Percentiles rank a stretch among this genome's conserved stretches.
Evolutionary conservation across 2,329 filamentous ascomycete genomes (phyloP).

Genomic region (Cadophora gregata): DNA sequence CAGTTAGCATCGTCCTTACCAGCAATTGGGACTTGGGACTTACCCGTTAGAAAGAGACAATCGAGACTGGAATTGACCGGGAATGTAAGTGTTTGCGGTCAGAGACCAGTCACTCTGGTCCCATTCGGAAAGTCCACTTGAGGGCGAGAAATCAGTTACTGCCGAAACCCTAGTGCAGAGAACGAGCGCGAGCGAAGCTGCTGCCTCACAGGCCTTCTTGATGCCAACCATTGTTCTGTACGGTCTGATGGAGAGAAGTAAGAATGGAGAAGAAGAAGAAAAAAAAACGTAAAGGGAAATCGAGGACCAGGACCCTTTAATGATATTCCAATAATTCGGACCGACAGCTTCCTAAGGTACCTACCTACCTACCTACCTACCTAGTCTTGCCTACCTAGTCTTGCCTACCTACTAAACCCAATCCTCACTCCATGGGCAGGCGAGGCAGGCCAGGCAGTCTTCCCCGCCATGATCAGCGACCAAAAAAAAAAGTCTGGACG

Average conservation of each 20-base stretch:
- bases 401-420: neutral
- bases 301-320: neutral
- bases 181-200: conserved; percentile 4
- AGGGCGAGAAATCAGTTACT: conserved; percentile 41
- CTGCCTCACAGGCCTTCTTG: neutral
- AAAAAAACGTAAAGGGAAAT: neutral
- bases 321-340: neutral
- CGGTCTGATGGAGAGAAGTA: neutral
- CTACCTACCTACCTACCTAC: no score
- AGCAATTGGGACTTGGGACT: conserved; percentile 8
- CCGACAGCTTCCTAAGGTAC: no score
- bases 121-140: conserved; percentile 37
- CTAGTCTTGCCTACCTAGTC: neutral
- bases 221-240: neutral
- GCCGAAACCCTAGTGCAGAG: conserved; percentile 20
- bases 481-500: neutral
- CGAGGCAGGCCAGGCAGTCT: neutral
- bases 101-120: conserved; percentile 42
- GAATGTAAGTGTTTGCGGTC: conserved; percentile 37
- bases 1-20: conserved; percentile 3
- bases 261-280: neutral
- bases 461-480: conserved; percentile 8
- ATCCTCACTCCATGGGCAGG: neutral
- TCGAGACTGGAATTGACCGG: conserved; percentile 43
- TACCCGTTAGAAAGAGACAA: conserved; percentile 45